phyloP scores from a whole-genome alignment of 441 rosid species.

The Theobroma grandiflorum region DNA sequence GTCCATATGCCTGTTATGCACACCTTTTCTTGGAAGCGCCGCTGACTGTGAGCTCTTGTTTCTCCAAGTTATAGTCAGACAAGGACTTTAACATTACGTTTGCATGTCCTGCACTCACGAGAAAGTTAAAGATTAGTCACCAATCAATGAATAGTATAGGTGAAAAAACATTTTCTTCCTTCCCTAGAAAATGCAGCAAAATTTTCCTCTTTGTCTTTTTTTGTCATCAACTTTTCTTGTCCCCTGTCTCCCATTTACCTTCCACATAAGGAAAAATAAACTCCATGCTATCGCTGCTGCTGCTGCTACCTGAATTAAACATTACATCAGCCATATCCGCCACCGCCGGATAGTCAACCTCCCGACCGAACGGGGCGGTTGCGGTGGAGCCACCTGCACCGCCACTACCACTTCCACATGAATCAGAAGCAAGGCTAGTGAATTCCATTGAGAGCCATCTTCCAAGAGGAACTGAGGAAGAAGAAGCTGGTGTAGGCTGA shows the following conservation, averaged over 20 bases:
- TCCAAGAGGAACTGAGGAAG: not conserved
- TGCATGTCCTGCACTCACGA: too few species aligned
- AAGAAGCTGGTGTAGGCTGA: constrained; percentile 27
- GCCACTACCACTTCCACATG: constrained; percentile 31
- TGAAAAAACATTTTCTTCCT: too few species aligned
- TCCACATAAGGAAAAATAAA: constrained; percentile 49
- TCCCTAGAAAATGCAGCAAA: too few species aligned
- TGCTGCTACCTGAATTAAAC: constrained; percentile 68
- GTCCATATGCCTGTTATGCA: too few species aligned
- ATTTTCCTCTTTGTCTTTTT: too few species aligned
- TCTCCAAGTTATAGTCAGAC: too few species aligned
- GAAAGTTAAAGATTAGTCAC: too few species aligned
- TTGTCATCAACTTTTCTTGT: constrained; percentile 37
- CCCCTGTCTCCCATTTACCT: constrained; percentile 38
- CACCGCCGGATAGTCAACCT: constrained; percentile 45
- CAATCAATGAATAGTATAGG: too few species aligned
- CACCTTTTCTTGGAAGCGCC: too few species aligned
- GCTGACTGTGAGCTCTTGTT: too few species aligned
- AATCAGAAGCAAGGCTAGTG: not conserved
- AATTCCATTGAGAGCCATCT: constrained; percentile 45
- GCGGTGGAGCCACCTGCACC: constrained; percentile 43
- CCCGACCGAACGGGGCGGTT: constrained; percentile 38
- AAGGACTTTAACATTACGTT: too few species aligned
- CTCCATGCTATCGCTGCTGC: constrained; percentile 70
- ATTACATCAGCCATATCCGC: constrained; percentile 65